Percentiles rank a stretch among this genome's conserved stretches.
phyloP scores from a whole-genome alignment of 345 rosid genomes.

The Hibiscus syriacus region DNA sequence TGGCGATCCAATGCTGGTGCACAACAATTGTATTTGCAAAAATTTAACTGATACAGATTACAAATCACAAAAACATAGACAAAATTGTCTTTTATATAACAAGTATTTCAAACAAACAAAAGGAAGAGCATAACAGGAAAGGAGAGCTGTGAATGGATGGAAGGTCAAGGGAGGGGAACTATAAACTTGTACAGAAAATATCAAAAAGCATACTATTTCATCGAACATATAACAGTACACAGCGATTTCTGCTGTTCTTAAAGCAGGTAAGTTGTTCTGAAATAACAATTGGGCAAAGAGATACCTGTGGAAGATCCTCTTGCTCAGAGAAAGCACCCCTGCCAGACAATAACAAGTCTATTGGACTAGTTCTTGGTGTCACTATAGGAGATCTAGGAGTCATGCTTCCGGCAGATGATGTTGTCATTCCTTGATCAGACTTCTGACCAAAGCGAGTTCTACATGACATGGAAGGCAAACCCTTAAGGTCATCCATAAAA shows the following conservation, averaged over 20 bases:
- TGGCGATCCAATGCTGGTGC: background rate
- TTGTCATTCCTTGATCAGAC: conserved; percentile 95
- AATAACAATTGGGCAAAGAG: background rate
- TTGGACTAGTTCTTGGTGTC: conserved; percentile 86
- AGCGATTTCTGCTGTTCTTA: background rate
- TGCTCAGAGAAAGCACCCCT: conserved; percentile 76
- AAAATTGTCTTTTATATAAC: background rate
- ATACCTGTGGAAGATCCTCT: conserved; percentile 86
- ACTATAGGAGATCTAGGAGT: conserved; percentile 94
- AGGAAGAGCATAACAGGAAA: background rate
- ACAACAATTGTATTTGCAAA: background rate
- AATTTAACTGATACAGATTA: background rate
- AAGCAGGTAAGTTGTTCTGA: background rate
- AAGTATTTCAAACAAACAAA: background rate
- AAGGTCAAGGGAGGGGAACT: background rate
- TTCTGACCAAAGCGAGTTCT: conserved; percentile 90
- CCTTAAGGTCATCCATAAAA: conserved; percentile 86
- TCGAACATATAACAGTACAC: background rate
- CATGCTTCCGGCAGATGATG: conserved; percentile 97
- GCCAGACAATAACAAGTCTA: conserved; percentile 80
- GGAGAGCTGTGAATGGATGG: background rate
- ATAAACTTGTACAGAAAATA: background rate
- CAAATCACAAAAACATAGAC: background rate
- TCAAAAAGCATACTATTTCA: background rate
- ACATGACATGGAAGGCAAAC: conserved; percentile 89